These are phyloP conservation scores for Calonectria pteridis DNA, from an alignment of 2,329 filamentous ascomycete genomes.

Conservation along the genomic window DNA sequence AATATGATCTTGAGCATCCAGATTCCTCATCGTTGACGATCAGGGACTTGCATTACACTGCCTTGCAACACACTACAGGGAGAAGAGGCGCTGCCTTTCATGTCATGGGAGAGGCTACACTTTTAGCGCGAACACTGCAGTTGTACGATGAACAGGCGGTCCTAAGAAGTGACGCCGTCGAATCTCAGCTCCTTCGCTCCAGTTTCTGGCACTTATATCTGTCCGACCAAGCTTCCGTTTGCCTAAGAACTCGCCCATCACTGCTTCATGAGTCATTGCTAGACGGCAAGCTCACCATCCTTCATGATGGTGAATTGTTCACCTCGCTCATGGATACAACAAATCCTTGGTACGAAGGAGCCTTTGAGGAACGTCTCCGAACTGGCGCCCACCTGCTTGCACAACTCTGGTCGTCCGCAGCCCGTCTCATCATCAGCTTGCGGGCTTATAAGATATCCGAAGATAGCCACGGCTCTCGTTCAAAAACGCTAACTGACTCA, in stretches of 20 bases:
- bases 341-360: not conserved
- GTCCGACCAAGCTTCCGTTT: not conserved
- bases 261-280: not conserved
- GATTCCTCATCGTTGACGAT: constrained; percentile 17
- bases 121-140: not conserved
- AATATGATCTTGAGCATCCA: constrained; percentile 25
- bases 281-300: not conserved
- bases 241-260: not conserved
- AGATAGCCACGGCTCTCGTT: not conserved
- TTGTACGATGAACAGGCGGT: constrained; percentile 1
- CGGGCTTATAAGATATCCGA: not conserved
- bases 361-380: not conserved
- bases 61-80: constrained; percentile 10
- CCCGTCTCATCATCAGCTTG: not conserved
- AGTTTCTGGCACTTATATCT: constrained; percentile 14
- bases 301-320: not conserved
- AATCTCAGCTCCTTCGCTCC: constrained; percentile 1
- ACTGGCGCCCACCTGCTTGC: not conserved
- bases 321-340: not conserved
- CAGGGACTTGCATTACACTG: constrained; percentile 13
- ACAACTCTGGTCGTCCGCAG: not conserved
- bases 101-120: constrained; percentile 16
- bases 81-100: constrained; percentile 15
- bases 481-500: not conserved
- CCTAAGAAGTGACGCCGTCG: not conserved